A percentile compares a stretch with the other conserved stretches of the same genome.
These are phyloP conservation scores for Coffea eugenioides DNA, from an alignment of 257 asterid genomes.

Conservation along the genomic window DNA sequence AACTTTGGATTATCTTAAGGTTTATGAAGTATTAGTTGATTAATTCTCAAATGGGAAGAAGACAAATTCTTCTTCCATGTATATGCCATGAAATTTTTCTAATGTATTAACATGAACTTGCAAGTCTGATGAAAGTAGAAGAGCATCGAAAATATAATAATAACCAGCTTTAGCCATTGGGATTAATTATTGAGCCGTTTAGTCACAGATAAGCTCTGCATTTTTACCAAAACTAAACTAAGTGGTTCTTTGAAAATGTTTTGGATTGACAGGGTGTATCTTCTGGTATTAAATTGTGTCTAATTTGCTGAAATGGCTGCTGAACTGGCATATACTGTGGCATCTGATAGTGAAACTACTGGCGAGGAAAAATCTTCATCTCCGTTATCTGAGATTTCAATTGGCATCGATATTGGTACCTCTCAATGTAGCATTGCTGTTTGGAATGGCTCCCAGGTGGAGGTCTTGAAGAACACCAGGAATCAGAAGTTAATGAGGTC, in stretches of 20 bases:
- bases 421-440: slow-evolving; percentile 83
- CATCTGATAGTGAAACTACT: slow-evolving; percentile 77
- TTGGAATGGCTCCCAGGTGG: slow-evolving; percentile 74
- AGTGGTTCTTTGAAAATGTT: background rate
- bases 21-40: background rate
- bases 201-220: background rate
- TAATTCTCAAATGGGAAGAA: background rate
- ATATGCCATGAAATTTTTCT: background rate
- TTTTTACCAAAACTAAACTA: background rate
- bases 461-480: slow-evolving; percentile 64
- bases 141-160: background rate
- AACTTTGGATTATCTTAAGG: background rate
- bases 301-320: slow-evolving; percentile 57
- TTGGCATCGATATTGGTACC: slow-evolving; percentile 90
- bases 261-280: background rate
- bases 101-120: background rate
- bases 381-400: slow-evolving; percentile 52
- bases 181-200: background rate
- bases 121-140: background rate
- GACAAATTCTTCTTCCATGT: background rate
- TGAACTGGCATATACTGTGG: slow-evolving; percentile 81
- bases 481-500: slow-evolving; percentile 64
- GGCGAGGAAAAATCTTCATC: slow-evolving; percentile 65
- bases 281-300: background rate
- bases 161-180: background rate